Percentiles rank a stretch among this genome's conserved stretches.
These are phyloP conservation scores for Monosporascus sp. DNA, from an alignment of 2,329 filamentous ascomycete genomes.

Conservation along the genomic window DNA sequence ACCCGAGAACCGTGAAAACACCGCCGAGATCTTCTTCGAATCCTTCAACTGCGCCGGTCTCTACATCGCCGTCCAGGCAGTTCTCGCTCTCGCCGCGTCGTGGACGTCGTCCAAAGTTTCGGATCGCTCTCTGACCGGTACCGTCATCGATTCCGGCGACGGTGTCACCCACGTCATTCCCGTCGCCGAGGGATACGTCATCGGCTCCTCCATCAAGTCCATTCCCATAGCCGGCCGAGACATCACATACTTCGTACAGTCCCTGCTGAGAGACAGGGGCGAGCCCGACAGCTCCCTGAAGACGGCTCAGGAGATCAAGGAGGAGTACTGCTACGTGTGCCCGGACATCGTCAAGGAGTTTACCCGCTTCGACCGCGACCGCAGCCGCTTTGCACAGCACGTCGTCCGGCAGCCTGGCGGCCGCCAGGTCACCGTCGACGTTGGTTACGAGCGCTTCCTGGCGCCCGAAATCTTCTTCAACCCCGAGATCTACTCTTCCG, in stretches of 20 bases:
- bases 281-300: constrained; percentile 96
- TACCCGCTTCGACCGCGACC: constrained; percentile 86
- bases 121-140: constrained; percentile 91
- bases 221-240: constrained; percentile 97
- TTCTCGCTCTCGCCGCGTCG: constrained; percentile 90
- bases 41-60: constrained; percentile 99
- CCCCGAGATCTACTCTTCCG: constrained; percentile 97
- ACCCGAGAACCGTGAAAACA: constrained; percentile 97
- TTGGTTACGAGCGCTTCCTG: constrained; percentile 96
- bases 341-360: constrained; percentile 99
- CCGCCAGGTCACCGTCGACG: constrained; percentile 78
- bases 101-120: constrained; percentile 99
- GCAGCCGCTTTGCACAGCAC: constrained; percentile 86
- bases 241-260: constrained; percentile 98
- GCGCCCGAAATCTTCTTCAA: constrained; percentile 99
- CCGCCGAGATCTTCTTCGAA: constrained; percentile 99
- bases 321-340: constrained; percentile 97
- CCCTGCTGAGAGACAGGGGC: constrained; percentile 87
- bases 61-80: constrained; percentile 97
- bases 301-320: constrained; percentile 97
- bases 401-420: constrained; percentile 82
- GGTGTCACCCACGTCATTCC: constrained; percentile 99
- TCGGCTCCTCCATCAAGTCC: constrained; percentile 98
- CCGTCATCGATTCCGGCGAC: constrained; percentile 97
- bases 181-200: constrained; percentile 97